phyloP scores from a whole-genome alignment of 768 basidiomycete genomes.

The Amanita thiersii region DNA sequence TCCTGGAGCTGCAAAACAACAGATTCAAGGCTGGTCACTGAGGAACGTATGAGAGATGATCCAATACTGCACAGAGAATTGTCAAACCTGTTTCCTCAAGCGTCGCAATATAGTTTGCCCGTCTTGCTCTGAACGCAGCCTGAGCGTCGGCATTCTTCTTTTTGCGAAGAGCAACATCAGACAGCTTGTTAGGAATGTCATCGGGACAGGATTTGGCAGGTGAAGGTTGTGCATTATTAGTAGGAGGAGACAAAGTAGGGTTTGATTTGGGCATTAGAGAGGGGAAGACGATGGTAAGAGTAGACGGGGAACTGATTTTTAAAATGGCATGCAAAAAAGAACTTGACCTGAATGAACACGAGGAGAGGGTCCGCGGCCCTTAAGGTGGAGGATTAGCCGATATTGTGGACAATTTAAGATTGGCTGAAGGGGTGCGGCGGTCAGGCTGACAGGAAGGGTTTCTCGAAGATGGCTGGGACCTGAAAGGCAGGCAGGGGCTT shows the following conservation, averaged over 20 bases:
- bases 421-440: conserved; percentile 39
- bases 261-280: conserved; percentile 35
- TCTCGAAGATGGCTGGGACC: conserved; percentile 33
- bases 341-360: conserved; percentile 59
- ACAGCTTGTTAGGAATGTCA: conserved; percentile 34
- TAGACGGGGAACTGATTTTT: conserved; percentile 29
- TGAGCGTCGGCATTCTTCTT: conserved; percentile 90
- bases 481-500: conserved; percentile 20
- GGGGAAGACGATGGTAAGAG: conserved; percentile 20
- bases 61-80: conserved; percentile 7
- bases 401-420: conserved; percentile 44
- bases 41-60: conserved; percentile 13
- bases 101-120: conserved; percentile 83
- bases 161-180: conserved; percentile 68
- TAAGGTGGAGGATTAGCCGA: conserved; percentile 38
- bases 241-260: conserved; percentile 21
- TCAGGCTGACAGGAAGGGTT: conserved; percentile 33
- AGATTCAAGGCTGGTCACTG: conserved; percentile 79
- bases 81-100: conserved; percentile 69
- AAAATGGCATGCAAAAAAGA: conserved; percentile 61
- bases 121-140: conserved; percentile 73
- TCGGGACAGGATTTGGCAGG: conserved; percentile 26
- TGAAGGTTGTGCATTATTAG: conserved; percentile 14
- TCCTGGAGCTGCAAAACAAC: conserved; percentile 81
- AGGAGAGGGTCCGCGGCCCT: conserved; percentile 57